Base-by-base conservation (phyloP, 2,329 filamentous ascomycete species). In the Clarireedia monteithiana region DNA sequence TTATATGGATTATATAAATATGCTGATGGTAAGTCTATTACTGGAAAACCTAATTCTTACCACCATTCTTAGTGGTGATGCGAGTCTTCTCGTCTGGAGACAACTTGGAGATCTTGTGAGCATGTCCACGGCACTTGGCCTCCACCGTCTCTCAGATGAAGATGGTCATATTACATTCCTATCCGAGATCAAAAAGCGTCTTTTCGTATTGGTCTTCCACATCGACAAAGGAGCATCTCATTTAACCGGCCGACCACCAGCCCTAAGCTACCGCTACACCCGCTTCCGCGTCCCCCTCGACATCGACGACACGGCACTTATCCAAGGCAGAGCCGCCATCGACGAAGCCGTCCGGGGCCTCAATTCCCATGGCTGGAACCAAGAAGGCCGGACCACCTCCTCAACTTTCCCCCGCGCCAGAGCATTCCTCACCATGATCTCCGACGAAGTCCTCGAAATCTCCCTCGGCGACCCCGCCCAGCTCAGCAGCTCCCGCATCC, bases 361-460 rank as follows among this genome's bases (percentile, higher is more conserved):
- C 0, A 78, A 82, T 56, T 59, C 66, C 0, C 67, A 75, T 39
- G 81, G 81, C 38, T 83, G 80, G 78, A 81, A 79, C 38, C 74
- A 70, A 0, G 63, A 70, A 1, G 76, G 75, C 0, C 64, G 67
- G 0, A 61, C 81, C 0, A 69, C 75, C 20, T 64, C 75, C 0
- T 70, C 72, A 0, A 81, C 79, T 0, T 72, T 75, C 54, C 62
- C 70, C 0, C 70, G 80, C 26, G 74, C 77, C 0, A 74, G 75
- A 46, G 71, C 72, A 1, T 70, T 74, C 10, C 72, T 83, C 38
- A 74, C 76, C 2, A 64, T 72, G 0, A 72, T 84, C 6, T 72
- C 78, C 2, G 81, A 85, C 58, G 81, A 85, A 48, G 75, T 85
- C 4, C 71, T 85, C 4, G 78, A 83, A 59, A 71, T 84, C 23